These are phyloP conservation scores for Kwoniella newhampshirensis DNA, from an alignment of 768 basidiomycete species.

Conservation along the genomic window DNA sequence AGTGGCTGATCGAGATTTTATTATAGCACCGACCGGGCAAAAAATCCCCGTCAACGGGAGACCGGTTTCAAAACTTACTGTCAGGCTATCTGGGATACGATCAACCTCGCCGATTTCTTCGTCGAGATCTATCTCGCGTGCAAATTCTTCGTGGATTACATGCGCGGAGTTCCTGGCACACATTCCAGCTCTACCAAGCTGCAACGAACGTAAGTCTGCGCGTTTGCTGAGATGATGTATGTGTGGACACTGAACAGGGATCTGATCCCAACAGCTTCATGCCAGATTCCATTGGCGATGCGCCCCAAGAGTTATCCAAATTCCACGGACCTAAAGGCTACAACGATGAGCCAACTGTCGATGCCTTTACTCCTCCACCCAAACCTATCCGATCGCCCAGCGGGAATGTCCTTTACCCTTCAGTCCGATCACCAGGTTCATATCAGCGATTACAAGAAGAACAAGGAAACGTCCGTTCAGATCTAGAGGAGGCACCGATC, in stretches of 20 bases:
- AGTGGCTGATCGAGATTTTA: slow-evolving; percentile 10
- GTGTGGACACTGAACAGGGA: not conserved
- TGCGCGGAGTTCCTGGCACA: slow-evolving; percentile 52
- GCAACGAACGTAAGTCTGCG: slow-evolving; percentile 28
- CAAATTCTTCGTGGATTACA: slow-evolving; percentile 61
- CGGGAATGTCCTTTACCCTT: slow-evolving; percentile 1
- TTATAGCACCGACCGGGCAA: slow-evolving; percentile 17
- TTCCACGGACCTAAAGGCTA: slow-evolving; percentile 1
- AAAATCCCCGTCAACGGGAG: slow-evolving; percentile 23
- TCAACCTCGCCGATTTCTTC: slow-evolving; percentile 60
- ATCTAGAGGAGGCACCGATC: not conserved
- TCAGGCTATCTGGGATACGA: slow-evolving; percentile 41
- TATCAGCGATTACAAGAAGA: slow-evolving; percentile 12
- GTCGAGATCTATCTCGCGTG: slow-evolving; percentile 66
- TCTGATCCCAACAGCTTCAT: slow-evolving; percentile 3
- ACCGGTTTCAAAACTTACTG: slow-evolving; percentile 34
- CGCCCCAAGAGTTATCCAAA: slow-evolving; percentile 4
- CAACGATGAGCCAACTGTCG: not conserved
- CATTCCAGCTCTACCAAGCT: slow-evolving; percentile 23
- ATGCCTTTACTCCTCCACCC: not conserved
- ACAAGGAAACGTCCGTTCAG: not conserved
- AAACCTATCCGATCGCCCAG: not conserved
- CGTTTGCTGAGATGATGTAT: not conserved
- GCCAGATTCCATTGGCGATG: slow-evolving; percentile 11
- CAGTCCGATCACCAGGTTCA: slow-evolving; percentile 7